Evolutionary conservation across 805 yeast genomes (phyloP), one percentile per base, ranked within the genome.

Genomic region (Yamadazyma takamatsuzukensis): DNA sequence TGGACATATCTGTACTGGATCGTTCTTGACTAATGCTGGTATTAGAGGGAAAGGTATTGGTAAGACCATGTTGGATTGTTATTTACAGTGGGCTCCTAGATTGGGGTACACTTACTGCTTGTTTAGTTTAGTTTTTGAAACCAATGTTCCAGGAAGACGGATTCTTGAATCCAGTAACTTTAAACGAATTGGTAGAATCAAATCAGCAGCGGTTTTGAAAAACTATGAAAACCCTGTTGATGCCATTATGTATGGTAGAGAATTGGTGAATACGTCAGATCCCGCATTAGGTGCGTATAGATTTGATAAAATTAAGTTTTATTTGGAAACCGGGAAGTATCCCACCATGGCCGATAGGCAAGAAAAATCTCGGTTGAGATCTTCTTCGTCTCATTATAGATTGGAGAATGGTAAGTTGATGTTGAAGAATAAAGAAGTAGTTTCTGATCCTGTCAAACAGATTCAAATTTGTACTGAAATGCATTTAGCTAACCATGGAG

Each of bases 11-110:
- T 88, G 95, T 47, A 84, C 95, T 0, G 95, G 86, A 2, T 81
- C 82, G 14, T 83, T 90, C 47, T 62, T 90, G 21, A 97, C 90
- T 2, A 88, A 90, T 56, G 93, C 95, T 4, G 95, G 95, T 43
- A 86, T 86, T 45, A 67, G 98, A 48, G 88, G 90, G 16, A 85
- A 83, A 53, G 96, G 97, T 4, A 85, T 93, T 17, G 98, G 97
- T 4, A 68, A 81, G 34, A 83, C 93, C 0, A 56, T 93, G 40
- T 80, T 84, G 12, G 95, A 87, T 48, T 82, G 94, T 47, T 86
- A 78, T 47, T 54, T 89, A 15, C 86, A 82, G 39, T 93, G 97
- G 97, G 87, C 97, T 1, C 90, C 90, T 10, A 69, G 78, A 40
- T 64, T 93, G 25, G 96, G 96, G 4, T 90, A 84, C 57, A 83